A percentile compares a stretch with the other conserved stretches of the same genome.
Conservation (phyloP, 306 rosid genomes). For the Lupinus albus region DNA sequence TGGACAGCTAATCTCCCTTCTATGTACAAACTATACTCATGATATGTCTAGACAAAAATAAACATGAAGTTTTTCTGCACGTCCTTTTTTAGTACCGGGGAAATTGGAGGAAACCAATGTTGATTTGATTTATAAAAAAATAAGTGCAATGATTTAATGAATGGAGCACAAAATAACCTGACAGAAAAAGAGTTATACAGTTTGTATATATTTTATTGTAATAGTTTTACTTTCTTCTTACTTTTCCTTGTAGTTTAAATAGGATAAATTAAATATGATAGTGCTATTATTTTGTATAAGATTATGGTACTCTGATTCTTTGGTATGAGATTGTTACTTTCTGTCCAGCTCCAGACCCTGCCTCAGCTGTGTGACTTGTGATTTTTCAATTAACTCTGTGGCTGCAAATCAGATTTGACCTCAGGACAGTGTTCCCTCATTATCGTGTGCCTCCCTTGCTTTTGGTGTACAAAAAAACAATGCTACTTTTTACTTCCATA, state of each 20-base stretch:
- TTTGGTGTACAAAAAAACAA: no score
- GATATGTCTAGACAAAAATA: no score
- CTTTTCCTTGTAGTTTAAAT: neutral
- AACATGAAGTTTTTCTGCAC: no score
- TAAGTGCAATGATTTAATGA: no score
- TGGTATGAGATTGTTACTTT: neutral
- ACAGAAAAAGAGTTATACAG: no score
- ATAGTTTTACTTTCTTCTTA: neutral
- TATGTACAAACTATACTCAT: no score
- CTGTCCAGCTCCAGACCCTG: slow-evolving; percentile 11
- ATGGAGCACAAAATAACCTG: no score
- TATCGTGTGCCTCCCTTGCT: slow-evolving; percentile 8
- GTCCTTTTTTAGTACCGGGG: no score
- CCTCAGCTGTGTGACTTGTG: slow-evolving; percentile 9
- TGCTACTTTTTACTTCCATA: no score
- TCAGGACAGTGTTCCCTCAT: neutral
- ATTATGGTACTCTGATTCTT: slow-evolving; percentile 21
- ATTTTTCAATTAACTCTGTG: slow-evolving; percentile 9
- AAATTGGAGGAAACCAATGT: no score
- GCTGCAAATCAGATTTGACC: slow-evolving; percentile 29
- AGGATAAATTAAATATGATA: neutral
- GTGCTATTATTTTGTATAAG: neutral
- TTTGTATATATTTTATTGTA: neutral
- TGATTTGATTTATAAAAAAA: no score
- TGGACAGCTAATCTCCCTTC: no score